These are phyloP conservation scores for Ophiostoma pallidulum DNA, from an alignment of 2,329 filamentous ascomycete genomes.

Conservation along the genomic window DNA sequence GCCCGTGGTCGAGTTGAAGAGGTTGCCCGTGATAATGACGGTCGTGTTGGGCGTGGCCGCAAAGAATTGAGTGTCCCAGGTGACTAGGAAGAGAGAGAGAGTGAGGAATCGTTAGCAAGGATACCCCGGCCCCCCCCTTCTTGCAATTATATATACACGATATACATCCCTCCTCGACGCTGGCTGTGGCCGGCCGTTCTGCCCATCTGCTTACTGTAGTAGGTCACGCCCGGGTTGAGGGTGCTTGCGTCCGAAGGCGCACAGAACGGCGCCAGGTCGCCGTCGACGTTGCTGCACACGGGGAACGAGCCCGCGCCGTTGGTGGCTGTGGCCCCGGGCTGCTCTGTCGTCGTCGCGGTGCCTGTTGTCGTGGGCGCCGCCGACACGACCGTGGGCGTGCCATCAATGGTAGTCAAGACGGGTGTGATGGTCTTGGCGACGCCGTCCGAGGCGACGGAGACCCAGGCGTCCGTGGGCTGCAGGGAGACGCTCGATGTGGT, in stretches of 20 bases:
- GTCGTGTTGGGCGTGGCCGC: constrained; percentile 30
- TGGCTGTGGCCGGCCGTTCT: no score
- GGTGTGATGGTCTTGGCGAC: constrained; percentile 41
- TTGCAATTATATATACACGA: no score
- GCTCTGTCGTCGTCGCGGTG: constrained; percentile 27
- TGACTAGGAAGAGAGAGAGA: constrained; percentile 40
- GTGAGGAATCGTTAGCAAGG: no score
- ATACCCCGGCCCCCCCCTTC: no score
- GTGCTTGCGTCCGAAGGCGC: constrained; percentile 34
- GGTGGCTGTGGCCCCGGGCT: constrained; percentile 35
- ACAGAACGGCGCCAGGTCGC: constrained; percentile 42
- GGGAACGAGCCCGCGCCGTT: constrained; percentile 39
- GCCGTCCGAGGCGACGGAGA: constrained; percentile 39
- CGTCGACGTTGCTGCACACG: constrained; percentile 39
- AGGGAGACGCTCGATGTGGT: constrained; percentile 10
- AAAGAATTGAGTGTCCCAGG: constrained; percentile 47
- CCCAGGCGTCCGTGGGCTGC: constrained; percentile 37
- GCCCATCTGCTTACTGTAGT: constrained; percentile 36
- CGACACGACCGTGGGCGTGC: constrained; percentile 32
- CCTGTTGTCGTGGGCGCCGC: constrained; percentile 28
- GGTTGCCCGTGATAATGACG: constrained; percentile 28
- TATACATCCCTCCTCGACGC: no score
- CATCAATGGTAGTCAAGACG: constrained; percentile 35
- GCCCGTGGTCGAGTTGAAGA: constrained; percentile 30
- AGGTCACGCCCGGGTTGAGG: constrained; percentile 36